A percentile compares a stretch with the other conserved stretches of the same genome.
Evolutionary conservation across 345 rosid genomes (phyloP).

Genomic region (Xanthoceras sorbifolium): DNA sequence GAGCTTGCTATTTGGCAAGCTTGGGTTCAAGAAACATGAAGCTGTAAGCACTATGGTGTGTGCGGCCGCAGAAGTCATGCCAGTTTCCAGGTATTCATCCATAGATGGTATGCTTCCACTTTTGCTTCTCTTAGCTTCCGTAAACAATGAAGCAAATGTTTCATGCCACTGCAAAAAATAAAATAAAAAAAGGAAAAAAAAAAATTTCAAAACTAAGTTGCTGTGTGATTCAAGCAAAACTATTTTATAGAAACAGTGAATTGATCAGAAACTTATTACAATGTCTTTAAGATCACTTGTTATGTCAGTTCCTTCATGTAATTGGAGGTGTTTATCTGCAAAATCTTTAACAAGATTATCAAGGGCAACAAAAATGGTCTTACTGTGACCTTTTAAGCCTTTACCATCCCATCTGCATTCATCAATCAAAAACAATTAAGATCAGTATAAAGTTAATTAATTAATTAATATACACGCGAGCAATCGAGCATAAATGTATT

Average conservation of each 20-base stretch:
- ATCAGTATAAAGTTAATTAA: no score
- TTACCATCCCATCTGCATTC: slow-evolving; percentile 53
- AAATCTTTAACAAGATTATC: slow-evolving; percentile 43
- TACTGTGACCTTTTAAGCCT: slow-evolving; percentile 46
- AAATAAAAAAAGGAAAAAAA: neutral
- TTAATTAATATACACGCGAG: no score
- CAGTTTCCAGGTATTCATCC: slow-evolving; percentile 50
- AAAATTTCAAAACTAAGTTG: no score
- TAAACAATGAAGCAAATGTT: slow-evolving; percentile 62
- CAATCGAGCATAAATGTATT: neutral
- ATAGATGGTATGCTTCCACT: slow-evolving; percentile 32
- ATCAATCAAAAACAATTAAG: neutral
- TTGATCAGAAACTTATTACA: no score
- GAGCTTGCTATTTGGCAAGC: slow-evolving; percentile 29
- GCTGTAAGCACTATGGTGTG: slow-evolving; percentile 50
- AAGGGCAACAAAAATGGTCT: slow-evolving; percentile 55
- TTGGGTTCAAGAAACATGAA: slow-evolving; percentile 36
- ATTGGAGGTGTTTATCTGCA: slow-evolving; percentile 24
- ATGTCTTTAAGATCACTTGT: slow-evolving; percentile 36
- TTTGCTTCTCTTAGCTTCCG: slow-evolving; percentile 62
- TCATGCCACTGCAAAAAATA: slow-evolving; percentile 54
- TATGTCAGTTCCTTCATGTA: slow-evolving; percentile 38
- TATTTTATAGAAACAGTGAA: no score
- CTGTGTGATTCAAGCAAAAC: neutral
- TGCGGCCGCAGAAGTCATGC: slow-evolving; percentile 47